These are phyloP conservation scores for Claviceps capensis DNA, from an alignment of 2,329 filamentous ascomycete genomes.

Conservation along the genomic window DNA sequence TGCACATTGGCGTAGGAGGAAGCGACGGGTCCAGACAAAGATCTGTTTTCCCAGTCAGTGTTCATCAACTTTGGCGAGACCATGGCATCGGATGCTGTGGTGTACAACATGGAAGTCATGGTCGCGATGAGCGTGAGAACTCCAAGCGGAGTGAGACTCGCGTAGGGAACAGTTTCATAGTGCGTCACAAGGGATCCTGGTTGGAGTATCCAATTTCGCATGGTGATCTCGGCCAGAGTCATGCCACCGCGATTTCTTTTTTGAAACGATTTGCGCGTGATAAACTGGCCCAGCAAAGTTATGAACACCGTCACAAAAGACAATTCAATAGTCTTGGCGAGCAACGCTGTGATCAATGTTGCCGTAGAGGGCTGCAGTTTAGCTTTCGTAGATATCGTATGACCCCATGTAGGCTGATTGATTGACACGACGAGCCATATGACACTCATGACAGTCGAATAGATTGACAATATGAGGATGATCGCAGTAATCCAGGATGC, in stretches of 20 bases:
- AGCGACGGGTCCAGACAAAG: constrained; percentile 42
- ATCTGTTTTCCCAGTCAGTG: constrained; percentile 33
- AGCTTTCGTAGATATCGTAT: constrained; percentile 36
- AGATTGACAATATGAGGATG: constrained; percentile 37
- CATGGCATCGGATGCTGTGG: constrained; percentile 60
- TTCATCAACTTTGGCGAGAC: constrained; percentile 59
- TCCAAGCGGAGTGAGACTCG: constrained; percentile 50
- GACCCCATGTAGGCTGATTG: constrained; percentile 47
- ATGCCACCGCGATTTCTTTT: constrained; percentile 51
- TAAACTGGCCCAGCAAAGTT: constrained; percentile 57
- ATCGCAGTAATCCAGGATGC: constrained; percentile 35
- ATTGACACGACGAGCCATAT: constrained; percentile 53
- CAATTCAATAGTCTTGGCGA: constrained; percentile 66
- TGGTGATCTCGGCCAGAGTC: constrained; percentile 62
- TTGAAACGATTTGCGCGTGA: constrained; percentile 55
- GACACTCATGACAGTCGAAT: constrained; percentile 49
- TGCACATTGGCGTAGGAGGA: constrained; percentile 48
- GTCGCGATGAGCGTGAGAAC: constrained; percentile 48
- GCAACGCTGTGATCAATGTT: constrained; percentile 49
- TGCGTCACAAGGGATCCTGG: constrained; percentile 61
- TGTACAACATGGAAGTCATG: constrained; percentile 57
- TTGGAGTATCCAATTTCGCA: constrained; percentile 62
- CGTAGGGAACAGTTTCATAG: constrained; percentile 49
- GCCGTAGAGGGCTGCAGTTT: constrained; percentile 49
- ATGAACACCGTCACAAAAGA: constrained; percentile 69